Evolutionary conservation across 1,284 basidiomycete species (phyloP).

Genomic region (Tylopilus orsonianus): DNA sequence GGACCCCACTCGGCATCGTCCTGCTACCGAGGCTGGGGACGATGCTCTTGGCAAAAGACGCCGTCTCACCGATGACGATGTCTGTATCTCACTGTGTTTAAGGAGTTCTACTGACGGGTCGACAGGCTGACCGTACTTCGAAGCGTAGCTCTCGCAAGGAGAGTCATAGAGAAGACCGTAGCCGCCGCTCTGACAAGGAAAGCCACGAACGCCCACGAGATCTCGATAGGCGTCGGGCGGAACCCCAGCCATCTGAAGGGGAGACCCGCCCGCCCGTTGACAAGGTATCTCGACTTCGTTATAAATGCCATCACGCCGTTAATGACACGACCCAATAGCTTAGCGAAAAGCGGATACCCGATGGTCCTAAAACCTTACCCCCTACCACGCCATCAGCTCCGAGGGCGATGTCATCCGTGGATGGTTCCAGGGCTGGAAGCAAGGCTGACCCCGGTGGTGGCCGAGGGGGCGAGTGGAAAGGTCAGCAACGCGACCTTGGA

Average conservation of each 20-base stretch:
- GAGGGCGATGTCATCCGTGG: constrained; percentile 60
- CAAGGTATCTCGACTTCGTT: constrained; percentile 45
- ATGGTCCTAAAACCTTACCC: constrained; percentile 55
- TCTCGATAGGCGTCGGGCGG: constrained; percentile 63
- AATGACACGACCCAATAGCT: constrained; percentile 34
- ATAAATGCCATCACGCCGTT: not conserved
- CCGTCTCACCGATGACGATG: constrained; percentile 60
- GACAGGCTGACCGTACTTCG: constrained; percentile 63
- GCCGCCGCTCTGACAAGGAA: constrained; percentile 69
- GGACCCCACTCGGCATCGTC: constrained; percentile 56
- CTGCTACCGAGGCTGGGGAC: constrained; percentile 41
- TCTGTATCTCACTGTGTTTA: constrained; percentile 37
- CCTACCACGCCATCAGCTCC: constrained; percentile 68
- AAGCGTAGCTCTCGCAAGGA: constrained; percentile 77
- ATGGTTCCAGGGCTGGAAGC: constrained; percentile 37
- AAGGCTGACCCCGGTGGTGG: constrained; percentile 38
- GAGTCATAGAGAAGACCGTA: constrained; percentile 68
- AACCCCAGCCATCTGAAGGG: constrained; percentile 52
- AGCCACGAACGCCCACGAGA: constrained; percentile 63
- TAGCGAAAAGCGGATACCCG: constrained; percentile 56
- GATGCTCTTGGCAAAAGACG: constrained; percentile 69
- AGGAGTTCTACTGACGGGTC: constrained; percentile 17
- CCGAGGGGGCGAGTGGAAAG: constrained; percentile 36
- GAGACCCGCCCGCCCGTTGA: constrained; percentile 53
- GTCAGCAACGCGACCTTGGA: constrained; percentile 34